Evolutionary conservation across 164 flowering plant genomes (phyloP), one percentile per base, ranked within the genome.

Genomic region (Sextonia rubra): DNA sequence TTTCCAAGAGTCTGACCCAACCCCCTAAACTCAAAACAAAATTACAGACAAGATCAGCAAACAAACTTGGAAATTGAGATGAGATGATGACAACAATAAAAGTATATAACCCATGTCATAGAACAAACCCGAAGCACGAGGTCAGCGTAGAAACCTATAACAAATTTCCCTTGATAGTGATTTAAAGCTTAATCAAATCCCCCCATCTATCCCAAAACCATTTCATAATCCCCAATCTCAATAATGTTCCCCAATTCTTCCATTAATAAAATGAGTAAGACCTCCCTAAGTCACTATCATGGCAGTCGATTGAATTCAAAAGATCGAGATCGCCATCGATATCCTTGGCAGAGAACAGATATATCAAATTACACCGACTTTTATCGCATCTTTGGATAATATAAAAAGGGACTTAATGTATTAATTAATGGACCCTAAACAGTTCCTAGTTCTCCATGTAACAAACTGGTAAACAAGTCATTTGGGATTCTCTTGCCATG

Each of bases 71-170:
- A 58, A 69, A 69, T 26, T 47, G 44, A 32, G 15, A 26, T 5
- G 44, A 18, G 61, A 69, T 44, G 6, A 66, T 32, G 69, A 9
- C 69, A 66, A 66, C 25, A 66, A 12, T 32, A 37, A 37, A 44
- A 5, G 48, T 61, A 48, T 37, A 66, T 44, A 6, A 3, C 69
- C 49, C 52, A 32, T 30, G 23, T 18, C 14, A 22, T 12, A 69
- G 26, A 20, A 49, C 3, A 22, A 69, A 58, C 12, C 47, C 71
- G 14, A 20, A 26, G 23, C 63, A 27, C 64, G 47, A 69, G 71
- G 61, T 69, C 71, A 69, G 71, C 71, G 71, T 69, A 55, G 62
- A 69, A 17, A 52, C 62, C 71, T 3, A 69, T 30, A 69, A 18
- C 48, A 37, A 37, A 27, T 37, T 37, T 66, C 52, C n/a, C 37